A percentile compares a stretch with the other conserved stretches of the same genome.
phyloP scores from a whole-genome alignment of 345 rosid genomes.

The Hypericum perforatum region DNA sequence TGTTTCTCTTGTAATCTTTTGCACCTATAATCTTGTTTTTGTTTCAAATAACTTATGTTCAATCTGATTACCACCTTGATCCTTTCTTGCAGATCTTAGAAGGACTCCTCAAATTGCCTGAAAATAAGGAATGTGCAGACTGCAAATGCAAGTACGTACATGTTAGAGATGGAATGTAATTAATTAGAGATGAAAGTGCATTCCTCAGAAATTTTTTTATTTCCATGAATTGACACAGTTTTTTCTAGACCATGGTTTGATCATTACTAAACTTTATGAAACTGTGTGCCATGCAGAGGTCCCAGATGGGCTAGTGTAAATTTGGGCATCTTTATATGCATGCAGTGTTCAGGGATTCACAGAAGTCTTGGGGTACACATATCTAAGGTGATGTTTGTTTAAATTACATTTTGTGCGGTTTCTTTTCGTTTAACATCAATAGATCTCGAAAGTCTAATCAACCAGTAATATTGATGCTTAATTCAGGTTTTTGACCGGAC shows the following conservation, averaged over 20 bases:
- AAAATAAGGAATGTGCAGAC: slow-evolving; percentile 93
- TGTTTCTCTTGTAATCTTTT: too few species aligned
- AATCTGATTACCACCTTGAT: too few species aligned
- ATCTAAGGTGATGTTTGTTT: background rate
- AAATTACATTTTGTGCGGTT: too few species aligned
- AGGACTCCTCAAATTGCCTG: slow-evolving; percentile 70
- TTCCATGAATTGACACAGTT: background rate
- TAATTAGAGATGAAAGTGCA: background rate
- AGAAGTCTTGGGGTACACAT: slow-evolving; percentile 3
- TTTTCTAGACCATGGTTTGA: background rate
- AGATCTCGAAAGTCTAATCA: too few species aligned
- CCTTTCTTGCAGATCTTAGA: slow-evolving; percentile 58
- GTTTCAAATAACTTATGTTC: too few species aligned
- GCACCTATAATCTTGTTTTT: too few species aligned
- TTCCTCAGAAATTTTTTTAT: background rate
- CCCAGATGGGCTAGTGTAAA: slow-evolving; percentile 6
- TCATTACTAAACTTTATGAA: background rate
- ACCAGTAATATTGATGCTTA: too few species aligned
- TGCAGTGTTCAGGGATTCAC: slow-evolving; percentile 5
- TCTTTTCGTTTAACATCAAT: too few species aligned
- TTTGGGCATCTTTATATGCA: slow-evolving; percentile 1
- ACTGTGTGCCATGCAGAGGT: background rate
- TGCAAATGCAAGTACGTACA: slow-evolving; percentile 63
- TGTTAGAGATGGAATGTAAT: background rate
- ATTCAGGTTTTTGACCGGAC: too few species aligned